Base-by-base conservation (phyloP, 225 moss, liverwort and hornwort genomes). In the Antitrichia curtipendula region DNA sequence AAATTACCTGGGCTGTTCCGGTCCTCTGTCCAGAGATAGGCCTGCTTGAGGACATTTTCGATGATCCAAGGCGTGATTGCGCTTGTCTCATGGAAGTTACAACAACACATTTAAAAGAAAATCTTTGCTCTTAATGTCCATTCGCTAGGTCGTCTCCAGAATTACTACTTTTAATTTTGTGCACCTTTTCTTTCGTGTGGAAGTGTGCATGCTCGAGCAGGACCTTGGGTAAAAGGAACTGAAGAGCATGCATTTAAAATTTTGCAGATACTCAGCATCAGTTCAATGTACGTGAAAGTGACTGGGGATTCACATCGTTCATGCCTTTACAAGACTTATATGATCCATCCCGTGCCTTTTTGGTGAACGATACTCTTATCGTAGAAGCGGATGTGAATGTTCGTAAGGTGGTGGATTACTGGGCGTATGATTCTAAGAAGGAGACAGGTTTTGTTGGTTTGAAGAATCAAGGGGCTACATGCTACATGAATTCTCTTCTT, bases 371-470 rank as follows among this genome's bases (percentile, higher is more conserved):
- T 85, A 92, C 96, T 89, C 99, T 99, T 84, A 87, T 96, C 91
- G 96, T 99, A 88, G 97, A 99, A 93, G 99, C 97, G 87, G 99
- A 97, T 92, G 99, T 99, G 83, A 99, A 97, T 91, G 99, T 97
- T 83, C 95, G 99, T 75, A 97, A 97, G 92, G 96, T 99, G 88
- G 99, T 99, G 34, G 99, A 96, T 91, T 99, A 99, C 89, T 99
- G 99, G 97, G 97, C 99, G 34, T 99, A 99, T 88, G 97, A 99
- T 89, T 99, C 99, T 75, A 99, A 99, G 92, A 99, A 99, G 93
- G 99, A 99, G 91, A 99, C 99, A 74, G 99, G 99, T 75, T 97
- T 95, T 92, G 97, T 99, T 56, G 97, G 99, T 32, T 90, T 99
- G 95, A 99, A 99, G 92, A 99, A 99, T 91, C 99, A 99, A 92